Evolutionary conservation across 495 filamentous ascomycete species (phyloP).

Genomic region (Jackrogersella multiformis): DNA sequence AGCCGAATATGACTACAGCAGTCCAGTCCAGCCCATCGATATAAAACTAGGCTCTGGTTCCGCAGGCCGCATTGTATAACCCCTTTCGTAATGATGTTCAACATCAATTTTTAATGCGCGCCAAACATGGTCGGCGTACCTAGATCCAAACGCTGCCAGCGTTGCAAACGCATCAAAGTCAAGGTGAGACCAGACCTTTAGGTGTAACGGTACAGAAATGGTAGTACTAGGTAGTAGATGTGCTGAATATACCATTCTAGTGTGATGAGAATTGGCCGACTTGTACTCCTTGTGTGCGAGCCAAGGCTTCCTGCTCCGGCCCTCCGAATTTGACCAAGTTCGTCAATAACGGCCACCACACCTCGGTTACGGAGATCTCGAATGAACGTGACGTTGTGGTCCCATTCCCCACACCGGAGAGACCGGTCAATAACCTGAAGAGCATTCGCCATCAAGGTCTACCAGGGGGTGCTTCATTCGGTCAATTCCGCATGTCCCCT

Average conservation of each 20-base stretch:
- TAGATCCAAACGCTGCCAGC: slow-evolving; percentile 29
- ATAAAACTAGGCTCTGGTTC: slow-evolving; percentile 3
- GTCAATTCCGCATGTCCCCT: slow-evolving; percentile 23
- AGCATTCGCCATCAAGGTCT: slow-evolving; percentile 17
- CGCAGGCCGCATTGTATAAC: slow-evolving; percentile 10
- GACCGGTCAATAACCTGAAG: not conserved
- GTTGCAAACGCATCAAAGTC: slow-evolving; percentile 35
- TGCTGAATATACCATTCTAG: not conserved
- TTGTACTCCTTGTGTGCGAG: slow-evolving; percentile 30
- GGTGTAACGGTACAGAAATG: not conserved
- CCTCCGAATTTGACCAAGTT: slow-evolving; percentile 28
- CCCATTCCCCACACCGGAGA: not conserved
- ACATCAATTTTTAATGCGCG: slow-evolving; percentile 8
- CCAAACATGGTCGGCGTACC: slow-evolving; percentile 31
- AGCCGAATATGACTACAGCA: not conserved
- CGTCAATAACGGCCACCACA: slow-evolving; percentile 13
- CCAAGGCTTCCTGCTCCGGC: slow-evolving; percentile 22
- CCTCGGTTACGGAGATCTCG: not conserved
- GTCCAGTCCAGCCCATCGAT: not conserved
- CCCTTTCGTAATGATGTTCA: slow-evolving; percentile 10
- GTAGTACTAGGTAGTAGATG: not conserved
- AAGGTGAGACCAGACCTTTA: slow-evolving; percentile 14
- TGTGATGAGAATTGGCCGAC: slow-evolving; percentile 39
- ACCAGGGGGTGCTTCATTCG: slow-evolving; percentile 24
- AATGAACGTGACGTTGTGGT: not conserved